Evolutionary conservation across 768 basidiomycete species (phyloP), one percentile per base, ranked within the genome.

Genomic region (Xerocomellus amylosporus): DNA sequence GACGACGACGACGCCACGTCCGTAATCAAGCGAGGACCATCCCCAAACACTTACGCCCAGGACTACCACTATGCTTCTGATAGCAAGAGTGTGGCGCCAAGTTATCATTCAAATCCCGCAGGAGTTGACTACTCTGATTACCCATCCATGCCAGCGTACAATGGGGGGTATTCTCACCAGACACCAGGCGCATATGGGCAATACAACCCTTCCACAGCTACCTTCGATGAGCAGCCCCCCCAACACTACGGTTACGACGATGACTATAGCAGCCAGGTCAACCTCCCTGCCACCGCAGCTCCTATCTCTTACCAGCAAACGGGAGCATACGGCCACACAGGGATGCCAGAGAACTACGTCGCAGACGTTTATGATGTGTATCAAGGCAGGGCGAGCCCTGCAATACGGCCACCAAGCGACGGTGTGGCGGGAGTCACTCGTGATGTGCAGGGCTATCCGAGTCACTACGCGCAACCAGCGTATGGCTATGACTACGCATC

Each of bases 141-240:
- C 58, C 80, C 87, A 7, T 81, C 87, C 2, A 91, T 92, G 88
- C 89, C 89, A 30, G 79, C 83, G 14, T 90, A 88, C 73, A 84
- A 81, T 55, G 65, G 66, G 45, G 82, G 83, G n/a, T 85, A 86
- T 64, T 78, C 82, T 44, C 76, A 83, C 30, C 84, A 85, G 62
- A 63, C 74, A 17, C 70, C 77, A n/a, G 77, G 75, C 49, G 70
- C 75, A 15, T 79, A 80, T 55, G 68, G 77, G 39, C 81, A 79
- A 40, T 86, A 80, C 73, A 84, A 85, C 61, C 74, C 76, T 26
- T 89, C 88, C 12, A 70, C 80, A 39, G 70, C 78, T 44, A 78
- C 81, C 37, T 74, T 89, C 45, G 75, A 71, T 5, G 77, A 81
- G 44, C 84, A 85, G 57, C 78, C 83, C 19, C 67, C 73, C 28